phyloP scores from a whole-genome alignment of 2,329 filamentous ascomycete genomes.

The Colletotrichum higginsianum region DNA sequence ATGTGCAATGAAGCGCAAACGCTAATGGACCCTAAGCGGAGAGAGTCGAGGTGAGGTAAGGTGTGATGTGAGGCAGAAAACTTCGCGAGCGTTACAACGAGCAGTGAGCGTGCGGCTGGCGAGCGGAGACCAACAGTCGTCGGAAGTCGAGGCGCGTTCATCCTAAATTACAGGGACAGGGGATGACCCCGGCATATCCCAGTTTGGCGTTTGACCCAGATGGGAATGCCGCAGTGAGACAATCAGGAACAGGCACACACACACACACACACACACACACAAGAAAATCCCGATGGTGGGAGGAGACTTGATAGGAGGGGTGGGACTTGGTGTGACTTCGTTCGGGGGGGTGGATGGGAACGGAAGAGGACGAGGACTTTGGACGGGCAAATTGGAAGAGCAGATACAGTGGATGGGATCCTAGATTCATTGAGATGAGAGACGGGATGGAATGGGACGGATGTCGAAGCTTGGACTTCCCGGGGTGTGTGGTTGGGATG shows the following conservation, averaged over 20 bases:
- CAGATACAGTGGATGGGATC: background rate
- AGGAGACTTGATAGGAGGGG: background rate
- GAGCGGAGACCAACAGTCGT: constrained; percentile 20
- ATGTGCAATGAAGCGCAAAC: constrained; percentile 8
- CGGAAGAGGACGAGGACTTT: background rate
- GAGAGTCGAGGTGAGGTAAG: background rate
- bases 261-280: constrained; percentile 3
- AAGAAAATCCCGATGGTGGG: constrained; percentile 12
- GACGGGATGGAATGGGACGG: constrained; percentile 11
- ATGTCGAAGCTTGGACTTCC: background rate
- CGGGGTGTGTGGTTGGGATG: constrained; percentile 13
- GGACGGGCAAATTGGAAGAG: constrained; percentile 22
- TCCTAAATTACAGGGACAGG: constrained; percentile 42
- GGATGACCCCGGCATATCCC: constrained; percentile 32
- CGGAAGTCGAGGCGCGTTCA: constrained; percentile 44
- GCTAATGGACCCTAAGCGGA: background rate
- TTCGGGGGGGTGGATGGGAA: background rate
- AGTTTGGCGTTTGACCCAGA: constrained; percentile 36
- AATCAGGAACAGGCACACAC: constrained; percentile 24
- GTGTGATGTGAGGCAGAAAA: background rate
- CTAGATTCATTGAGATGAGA: constrained; percentile 17
- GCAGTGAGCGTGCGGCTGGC: constrained; percentile 14
- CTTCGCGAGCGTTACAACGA: background rate
- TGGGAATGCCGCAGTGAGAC: constrained; percentile 23
- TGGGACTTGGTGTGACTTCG: constrained; percentile 1